Base-by-base conservation (phyloP, 2,329 filamentous ascomycete species). In the Aspergillus pseudonomiae region DNA sequence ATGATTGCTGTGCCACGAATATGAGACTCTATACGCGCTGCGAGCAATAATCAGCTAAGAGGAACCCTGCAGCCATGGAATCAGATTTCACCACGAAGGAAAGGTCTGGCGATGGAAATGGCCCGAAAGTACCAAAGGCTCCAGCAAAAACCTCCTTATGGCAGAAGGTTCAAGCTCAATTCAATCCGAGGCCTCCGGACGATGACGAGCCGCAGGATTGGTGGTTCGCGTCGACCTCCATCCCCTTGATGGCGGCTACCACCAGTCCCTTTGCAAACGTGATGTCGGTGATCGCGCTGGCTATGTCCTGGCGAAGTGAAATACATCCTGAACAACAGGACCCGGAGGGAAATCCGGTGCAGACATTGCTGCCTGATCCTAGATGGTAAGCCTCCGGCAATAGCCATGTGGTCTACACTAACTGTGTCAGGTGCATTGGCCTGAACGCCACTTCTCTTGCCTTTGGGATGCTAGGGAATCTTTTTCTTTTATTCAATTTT, bases 401-500 rank as follows among this genome's bases (percentile, higher is more conserved):
- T 36, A n/a, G 46, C 19, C 7, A 5, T 41, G 4, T n/a, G 50
- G 39, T 2, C 50, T 4, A 32, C n/a, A 50, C 63, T 68, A 57
- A 67, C 50, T n/a, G 4, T 39, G 39, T 26, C 24, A 89, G 88
- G 91, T 85, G 91, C 56, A 88, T 89, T 50, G 86, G 83, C 59
- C 80, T 96, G 69, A 97, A 97, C 72, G 91, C 90, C 3, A 82
- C 89, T 2, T 94, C 94, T 65, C 84, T 97, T 5, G 86, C 81
- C 21, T 86, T 92, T 64, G 94, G 93, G 19, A 81, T 97, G 36
- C 76, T 89, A 1, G 91, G 93, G 9, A 97, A 97, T 70, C 67
- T 92, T 1, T 93, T 93, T 65, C 84, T 97, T 1, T 83, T 97
- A 0, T 86, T 95, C 68, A 97, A 97, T 78, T 97, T 97, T 84